These are phyloP conservation scores for Agaricus sinodeliciosus DNA, from an alignment of 768 basidiomycete species.

Conservation along the genomic window DNA sequence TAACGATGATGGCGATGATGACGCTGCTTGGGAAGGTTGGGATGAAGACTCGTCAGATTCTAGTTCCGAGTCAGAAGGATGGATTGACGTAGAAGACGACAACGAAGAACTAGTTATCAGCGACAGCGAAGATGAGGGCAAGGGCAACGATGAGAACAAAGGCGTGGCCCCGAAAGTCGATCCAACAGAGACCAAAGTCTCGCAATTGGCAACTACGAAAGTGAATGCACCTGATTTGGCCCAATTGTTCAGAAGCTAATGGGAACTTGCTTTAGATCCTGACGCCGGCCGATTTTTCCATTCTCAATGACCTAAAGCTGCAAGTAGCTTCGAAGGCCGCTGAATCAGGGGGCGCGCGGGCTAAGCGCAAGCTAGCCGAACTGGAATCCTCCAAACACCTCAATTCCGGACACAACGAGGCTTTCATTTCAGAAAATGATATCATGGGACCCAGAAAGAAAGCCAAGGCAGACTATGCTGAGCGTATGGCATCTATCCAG, in stretches of 20 bases:
- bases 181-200: constrained; percentile 33
- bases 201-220: constrained; percentile 77
- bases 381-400: constrained; percentile 57
- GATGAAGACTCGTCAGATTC: constrained; percentile 62
- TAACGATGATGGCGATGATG: constrained; percentile 40
- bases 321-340: constrained; percentile 70
- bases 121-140: constrained; percentile 79
- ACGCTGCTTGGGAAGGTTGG: constrained; percentile 86
- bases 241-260: neutral
- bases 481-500: constrained; percentile 85
- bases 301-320: constrained; percentile 83
- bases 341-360: constrained; percentile 63
- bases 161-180: constrained; percentile 20
- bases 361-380: constrained; percentile 84
- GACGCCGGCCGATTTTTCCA: constrained; percentile 92
- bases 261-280: constrained; percentile 59
- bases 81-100: constrained; percentile 80
- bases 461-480: constrained; percentile 87
- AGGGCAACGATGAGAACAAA: constrained; percentile 42
- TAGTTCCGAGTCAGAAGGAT: constrained; percentile 56
- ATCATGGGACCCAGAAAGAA: constrained; percentile 95
- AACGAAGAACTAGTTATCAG: constrained; percentile 68
- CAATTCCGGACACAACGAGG: constrained; percentile 33
- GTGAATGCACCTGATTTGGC: constrained; percentile 26
- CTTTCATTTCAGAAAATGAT: constrained; percentile 84